These are phyloP conservation scores for Diplotaxis tenuifolia DNA, from an alignment of 345 rosid genomes.

Conservation along the genomic window DNA sequence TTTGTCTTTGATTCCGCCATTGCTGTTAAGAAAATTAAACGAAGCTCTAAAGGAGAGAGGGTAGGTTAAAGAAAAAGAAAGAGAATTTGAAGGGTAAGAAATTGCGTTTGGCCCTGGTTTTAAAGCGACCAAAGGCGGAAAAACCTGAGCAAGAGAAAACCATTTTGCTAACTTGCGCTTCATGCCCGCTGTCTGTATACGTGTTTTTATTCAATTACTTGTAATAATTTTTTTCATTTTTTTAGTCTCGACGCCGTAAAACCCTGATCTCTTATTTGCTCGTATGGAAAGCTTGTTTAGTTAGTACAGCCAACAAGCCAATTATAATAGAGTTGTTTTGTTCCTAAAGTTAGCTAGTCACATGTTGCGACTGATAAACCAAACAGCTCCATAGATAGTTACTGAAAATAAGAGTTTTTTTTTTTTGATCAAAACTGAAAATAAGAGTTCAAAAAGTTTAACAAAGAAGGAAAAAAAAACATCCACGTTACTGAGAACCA, in stretches of 20 bases:
- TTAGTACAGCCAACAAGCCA: neutral
- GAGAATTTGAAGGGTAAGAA: neutral
- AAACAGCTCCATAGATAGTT: neutral
- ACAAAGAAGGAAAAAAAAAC: neutral
- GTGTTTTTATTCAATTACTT: neutral
- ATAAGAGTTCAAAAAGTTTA: neutral
- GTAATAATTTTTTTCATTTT: no score
- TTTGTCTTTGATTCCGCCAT: conserved; percentile 74
- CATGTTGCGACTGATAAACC: neutral
- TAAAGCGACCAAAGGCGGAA: conserved; percentile 25
- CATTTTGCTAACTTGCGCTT: conserved; percentile 30
- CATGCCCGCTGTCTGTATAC: neutral
- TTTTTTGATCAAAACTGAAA: no score
- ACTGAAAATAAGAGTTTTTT: neutral
- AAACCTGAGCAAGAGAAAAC: conserved; percentile 6
- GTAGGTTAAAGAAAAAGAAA: neutral
- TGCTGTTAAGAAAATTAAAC: neutral
- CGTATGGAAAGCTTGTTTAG: neutral
- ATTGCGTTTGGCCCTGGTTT: conserved; percentile 5
- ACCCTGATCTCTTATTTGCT: neutral
- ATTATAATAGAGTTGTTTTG: neutral
- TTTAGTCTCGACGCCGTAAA: neutral
- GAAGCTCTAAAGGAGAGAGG: neutral
- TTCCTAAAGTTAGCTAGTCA: neutral
- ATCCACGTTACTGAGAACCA: neutral